Percentiles rank a stretch among this genome's conserved stretches.
Conservation (phyloP, 345 rosid species). For the Corchorus capsularis region DNA sequence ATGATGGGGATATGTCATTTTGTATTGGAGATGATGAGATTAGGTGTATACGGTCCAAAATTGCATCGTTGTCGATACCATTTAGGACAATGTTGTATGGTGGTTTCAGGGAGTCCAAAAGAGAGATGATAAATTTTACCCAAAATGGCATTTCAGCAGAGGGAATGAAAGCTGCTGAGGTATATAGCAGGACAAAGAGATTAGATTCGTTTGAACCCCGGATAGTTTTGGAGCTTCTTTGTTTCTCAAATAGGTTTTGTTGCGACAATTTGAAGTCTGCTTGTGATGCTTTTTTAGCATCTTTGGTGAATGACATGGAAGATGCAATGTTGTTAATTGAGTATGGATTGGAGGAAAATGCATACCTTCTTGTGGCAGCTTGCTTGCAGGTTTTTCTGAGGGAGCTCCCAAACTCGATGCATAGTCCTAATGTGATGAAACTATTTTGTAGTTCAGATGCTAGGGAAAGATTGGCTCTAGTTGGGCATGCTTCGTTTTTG, state of each 20-base stretch:
- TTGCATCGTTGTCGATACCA: slow-evolving; percentile 75
- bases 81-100: slow-evolving; percentile 83
- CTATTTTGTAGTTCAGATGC: slow-evolving; percentile 66
- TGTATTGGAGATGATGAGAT: slow-evolving; percentile 79
- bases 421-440: slow-evolving; percentile 59
- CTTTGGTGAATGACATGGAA: slow-evolving; percentile 55
- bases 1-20: slow-evolving; percentile 68
- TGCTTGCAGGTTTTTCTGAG: slow-evolving; percentile 85
- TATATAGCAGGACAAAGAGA: slow-evolving; percentile 65
- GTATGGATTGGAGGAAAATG: slow-evolving; percentile 77
- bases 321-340: slow-evolving; percentile 71
- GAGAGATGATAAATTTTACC: slow-evolving; percentile 70
- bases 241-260: slow-evolving; percentile 79
- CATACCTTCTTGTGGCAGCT: slow-evolving; percentile 78
- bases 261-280: slow-evolving; percentile 81
- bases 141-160: slow-evolving; percentile 65
- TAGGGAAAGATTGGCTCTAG: slow-evolving; percentile 57
- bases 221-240: slow-evolving; percentile 72
- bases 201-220: slow-evolving; percentile 47
- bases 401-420: slow-evolving; percentile 73
- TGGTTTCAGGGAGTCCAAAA: slow-evolving; percentile 61
- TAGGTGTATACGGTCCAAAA: slow-evolving; percentile 62
- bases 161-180: slow-evolving; percentile 74
- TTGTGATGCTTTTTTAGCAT: slow-evolving; percentile 74
- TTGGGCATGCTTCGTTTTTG: slow-evolving; percentile 79